phyloP scores from a whole-genome alignment of 2,329 filamentous ascomycete genomes.

The Scolecobasidium constrictum region DNA sequence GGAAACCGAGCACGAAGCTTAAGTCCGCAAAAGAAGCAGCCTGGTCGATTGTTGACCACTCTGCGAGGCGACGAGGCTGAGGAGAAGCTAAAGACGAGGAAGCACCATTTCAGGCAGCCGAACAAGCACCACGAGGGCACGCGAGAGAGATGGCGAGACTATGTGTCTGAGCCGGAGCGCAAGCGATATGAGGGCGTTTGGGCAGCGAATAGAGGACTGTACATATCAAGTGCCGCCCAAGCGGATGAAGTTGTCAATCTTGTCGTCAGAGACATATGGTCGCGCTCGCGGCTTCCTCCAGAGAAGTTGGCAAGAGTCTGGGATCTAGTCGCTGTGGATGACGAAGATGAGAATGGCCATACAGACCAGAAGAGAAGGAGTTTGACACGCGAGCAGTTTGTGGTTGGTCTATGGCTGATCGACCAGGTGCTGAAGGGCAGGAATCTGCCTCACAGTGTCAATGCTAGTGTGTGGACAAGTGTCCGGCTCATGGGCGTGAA shows the following conservation, averaged over 20 bases:
- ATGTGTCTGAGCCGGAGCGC: conserved; percentile 60
- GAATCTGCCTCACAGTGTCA: conserved; percentile 62
- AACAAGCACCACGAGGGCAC: conserved; percentile 66
- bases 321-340: conserved; percentile 48
- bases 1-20: conserved; percentile 1
- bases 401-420: conserved; percentile 73
- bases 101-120: conserved; percentile 44
- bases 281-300: conserved; percentile 52
- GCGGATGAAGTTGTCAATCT: conserved; percentile 52
- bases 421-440: conserved; percentile 71
- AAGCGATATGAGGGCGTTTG: conserved; percentile 76
- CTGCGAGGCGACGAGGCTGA: not conserved
- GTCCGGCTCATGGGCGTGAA: conserved; percentile 37
- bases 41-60: not conserved
- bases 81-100: not conserved
- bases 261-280: conserved; percentile 67
- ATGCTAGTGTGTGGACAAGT: conserved; percentile 67
- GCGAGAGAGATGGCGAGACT: conserved; percentile 65
- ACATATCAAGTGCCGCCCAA: conserved; percentile 18
- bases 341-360: not conserved
- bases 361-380: conserved; percentile 16
- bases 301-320: conserved; percentile 67
- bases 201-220: conserved; percentile 64
- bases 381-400: conserved; percentile 60
- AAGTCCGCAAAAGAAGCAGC: conserved; percentile 7